Evolutionary conservation across 1,139 yeast genomes (phyloP).

Genomic region (Eremothecium coryli): DNA sequence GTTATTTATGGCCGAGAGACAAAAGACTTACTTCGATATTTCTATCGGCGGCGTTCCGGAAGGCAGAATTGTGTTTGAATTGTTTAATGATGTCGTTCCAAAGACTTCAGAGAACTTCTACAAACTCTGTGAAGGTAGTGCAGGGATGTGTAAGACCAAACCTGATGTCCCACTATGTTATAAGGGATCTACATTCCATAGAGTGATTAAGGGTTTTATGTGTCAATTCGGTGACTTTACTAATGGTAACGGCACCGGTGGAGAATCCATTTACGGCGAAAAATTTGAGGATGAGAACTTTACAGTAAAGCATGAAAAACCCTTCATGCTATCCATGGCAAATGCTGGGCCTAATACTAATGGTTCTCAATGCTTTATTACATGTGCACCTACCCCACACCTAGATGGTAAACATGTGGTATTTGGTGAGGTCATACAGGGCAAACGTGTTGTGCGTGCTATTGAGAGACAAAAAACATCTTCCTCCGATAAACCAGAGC

Average conservation of each 20-base stretch:
- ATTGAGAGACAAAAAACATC: constrained; percentile 61
- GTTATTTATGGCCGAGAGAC: constrained; percentile 26
- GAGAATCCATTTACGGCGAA: constrained; percentile 91
- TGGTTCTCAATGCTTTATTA: constrained; percentile 91
- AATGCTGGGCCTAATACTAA: constrained; percentile 93
- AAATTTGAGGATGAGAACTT: constrained; percentile 93
- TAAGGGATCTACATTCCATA: constrained; percentile 78
- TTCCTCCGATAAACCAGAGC: constrained; percentile 52
- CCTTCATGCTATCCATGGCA: constrained; percentile 91
- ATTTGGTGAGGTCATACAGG: constrained; percentile 80
- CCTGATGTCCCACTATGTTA: constrained; percentile 58
- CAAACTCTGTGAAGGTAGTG: constrained; percentile 83
- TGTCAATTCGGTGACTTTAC: constrained; percentile 97
- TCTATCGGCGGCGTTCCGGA: constrained; percentile 53
- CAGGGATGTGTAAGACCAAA: constrained; percentile 49
- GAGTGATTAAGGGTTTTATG: constrained; percentile 89
- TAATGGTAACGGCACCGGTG: constrained; percentile 82
- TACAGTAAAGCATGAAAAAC: constrained; percentile 62
- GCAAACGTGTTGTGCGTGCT: constrained; percentile 69
- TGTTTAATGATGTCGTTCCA: constrained; percentile 76
- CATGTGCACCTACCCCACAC: constrained; percentile 77
- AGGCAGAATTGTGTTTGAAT: constrained; percentile 70
- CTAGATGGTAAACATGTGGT: constrained; percentile 94
- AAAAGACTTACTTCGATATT: constrained; percentile 68
- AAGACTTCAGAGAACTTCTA: constrained; percentile 90